phyloP scores from a whole-genome alignment of 805 yeast species.

The Kazachstania psychrophila region DNA sequence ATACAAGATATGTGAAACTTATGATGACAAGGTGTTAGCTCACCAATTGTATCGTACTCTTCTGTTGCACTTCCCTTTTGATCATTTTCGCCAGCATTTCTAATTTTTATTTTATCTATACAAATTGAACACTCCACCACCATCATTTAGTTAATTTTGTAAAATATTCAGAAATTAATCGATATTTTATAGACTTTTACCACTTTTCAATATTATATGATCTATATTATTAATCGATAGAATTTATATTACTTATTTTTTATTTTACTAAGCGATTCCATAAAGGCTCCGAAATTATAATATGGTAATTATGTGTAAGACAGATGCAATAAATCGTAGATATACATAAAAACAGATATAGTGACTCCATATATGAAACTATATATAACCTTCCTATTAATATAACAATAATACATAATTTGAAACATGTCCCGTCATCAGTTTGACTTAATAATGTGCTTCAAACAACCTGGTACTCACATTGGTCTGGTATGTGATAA shows the following conservation, averaged over 20 bases:
- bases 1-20: slow-evolving; percentile 50
- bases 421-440: slow-evolving; percentile 76
- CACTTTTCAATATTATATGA: no score
- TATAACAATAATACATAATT: background rate
- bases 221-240: no score
- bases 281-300: no score
- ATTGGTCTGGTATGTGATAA: slow-evolving; percentile 67
- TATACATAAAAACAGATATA: no score
- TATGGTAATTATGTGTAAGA: no score
- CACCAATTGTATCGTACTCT: slow-evolving; percentile 17
- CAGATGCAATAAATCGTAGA: background rate
- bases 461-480: slow-evolving; percentile 72
- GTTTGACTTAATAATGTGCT: slow-evolving; percentile 71
- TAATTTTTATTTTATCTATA: slow-evolving; percentile 32
- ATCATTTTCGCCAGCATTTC: background rate
- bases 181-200: no score
- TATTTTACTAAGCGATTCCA: no score
- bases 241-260: no score
- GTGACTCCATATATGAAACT: no score
- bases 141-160: slow-evolving; percentile 3
- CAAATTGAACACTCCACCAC: slow-evolving; percentile 50
- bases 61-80: background rate
- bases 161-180: background rate
- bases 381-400: no score
- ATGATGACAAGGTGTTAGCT: slow-evolving; percentile 43